Conservation (phyloP, 2,329 filamentous ascomycete species). For the Hypocreales sp. region DNA sequence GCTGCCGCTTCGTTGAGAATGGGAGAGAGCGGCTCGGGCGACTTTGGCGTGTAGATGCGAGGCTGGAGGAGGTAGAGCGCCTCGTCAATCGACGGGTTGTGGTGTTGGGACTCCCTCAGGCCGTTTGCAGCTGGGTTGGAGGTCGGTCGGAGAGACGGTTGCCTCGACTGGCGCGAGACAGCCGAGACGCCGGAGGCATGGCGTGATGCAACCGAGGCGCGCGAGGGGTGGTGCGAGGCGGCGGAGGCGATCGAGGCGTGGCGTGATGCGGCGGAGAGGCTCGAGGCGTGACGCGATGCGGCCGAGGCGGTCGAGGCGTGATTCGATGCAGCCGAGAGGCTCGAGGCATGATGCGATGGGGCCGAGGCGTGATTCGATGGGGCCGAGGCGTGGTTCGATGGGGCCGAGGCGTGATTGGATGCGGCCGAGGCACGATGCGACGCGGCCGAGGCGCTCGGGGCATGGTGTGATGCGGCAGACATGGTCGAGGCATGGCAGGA, state of each 20-base stretch:
- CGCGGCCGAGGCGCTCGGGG: neutral
- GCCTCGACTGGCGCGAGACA: neutral
- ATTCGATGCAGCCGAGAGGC: no score
- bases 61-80: slow-evolving; percentile 39
- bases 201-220: no score
- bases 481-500: no score
- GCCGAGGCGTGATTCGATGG: no score
- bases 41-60: slow-evolving; percentile 35
- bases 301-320: no score
- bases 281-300: no score
- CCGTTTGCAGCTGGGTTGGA: slow-evolving; percentile 1
- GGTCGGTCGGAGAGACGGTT: neutral
- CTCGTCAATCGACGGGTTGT: slow-evolving; percentile 12
- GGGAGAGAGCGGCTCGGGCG: neutral
- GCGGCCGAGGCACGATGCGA: neutral
- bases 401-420: neutral
- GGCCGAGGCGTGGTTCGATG: neutral
- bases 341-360: no score
- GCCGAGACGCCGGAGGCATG: neutral
- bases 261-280: no score
- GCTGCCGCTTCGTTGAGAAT: neutral
- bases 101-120: slow-evolving; percentile 5
- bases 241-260: no score
- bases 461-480: no score
- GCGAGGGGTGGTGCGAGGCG: no score